These are phyloP conservation scores for Aspergillus versicolor DNA, from an alignment of 2,329 filamentous ascomycete species.

Conservation along the genomic window DNA sequence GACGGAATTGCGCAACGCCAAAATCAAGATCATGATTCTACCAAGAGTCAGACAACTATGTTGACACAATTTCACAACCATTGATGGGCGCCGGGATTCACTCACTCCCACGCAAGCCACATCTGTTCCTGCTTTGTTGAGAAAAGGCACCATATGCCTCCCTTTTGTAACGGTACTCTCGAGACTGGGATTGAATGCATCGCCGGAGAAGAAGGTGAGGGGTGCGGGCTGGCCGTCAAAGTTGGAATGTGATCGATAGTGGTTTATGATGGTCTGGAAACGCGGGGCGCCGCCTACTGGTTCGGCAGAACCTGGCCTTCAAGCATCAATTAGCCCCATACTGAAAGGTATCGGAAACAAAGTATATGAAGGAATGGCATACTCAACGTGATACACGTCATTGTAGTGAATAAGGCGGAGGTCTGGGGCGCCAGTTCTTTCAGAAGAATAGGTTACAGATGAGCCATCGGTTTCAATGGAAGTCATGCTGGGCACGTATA, in stretches of 20 bases:
- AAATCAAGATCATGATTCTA: conserved; percentile 93
- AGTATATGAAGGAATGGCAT: conserved; percentile 18
- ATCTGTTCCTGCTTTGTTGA: conserved; percentile 75
- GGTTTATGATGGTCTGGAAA: conserved; percentile 74
- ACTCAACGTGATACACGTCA: conserved; percentile 89
- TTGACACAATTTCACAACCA: neutral
- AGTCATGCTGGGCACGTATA: conserved; percentile 22
- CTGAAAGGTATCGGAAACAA: neutral
- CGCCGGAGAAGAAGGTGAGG: conserved; percentile 83
- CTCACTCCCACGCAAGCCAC: conserved; percentile 79
- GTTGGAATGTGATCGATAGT: conserved; percentile 65
- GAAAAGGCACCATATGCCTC: conserved; percentile 81
- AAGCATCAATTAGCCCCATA: conserved; percentile 13
- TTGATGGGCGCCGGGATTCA: conserved; percentile 18
- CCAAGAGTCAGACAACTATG: conserved; percentile 9
- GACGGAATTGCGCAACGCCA: conserved; percentile 75
- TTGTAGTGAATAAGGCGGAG: conserved; percentile 87
- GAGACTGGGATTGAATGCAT: conserved; percentile 87
- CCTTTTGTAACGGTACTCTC: conserved; percentile 90
- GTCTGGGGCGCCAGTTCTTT: conserved; percentile 58
- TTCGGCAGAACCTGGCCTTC: conserved; percentile 65
- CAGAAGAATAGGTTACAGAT: conserved; percentile 45
- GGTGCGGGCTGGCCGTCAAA: conserved; percentile 65
- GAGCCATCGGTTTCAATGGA: conserved; percentile 32
- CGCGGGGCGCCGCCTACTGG: conserved; percentile 78